Evolutionary conservation across 768 basidiomycete genomes (phyloP).

Genomic region (Terana coerulea): DNA sequence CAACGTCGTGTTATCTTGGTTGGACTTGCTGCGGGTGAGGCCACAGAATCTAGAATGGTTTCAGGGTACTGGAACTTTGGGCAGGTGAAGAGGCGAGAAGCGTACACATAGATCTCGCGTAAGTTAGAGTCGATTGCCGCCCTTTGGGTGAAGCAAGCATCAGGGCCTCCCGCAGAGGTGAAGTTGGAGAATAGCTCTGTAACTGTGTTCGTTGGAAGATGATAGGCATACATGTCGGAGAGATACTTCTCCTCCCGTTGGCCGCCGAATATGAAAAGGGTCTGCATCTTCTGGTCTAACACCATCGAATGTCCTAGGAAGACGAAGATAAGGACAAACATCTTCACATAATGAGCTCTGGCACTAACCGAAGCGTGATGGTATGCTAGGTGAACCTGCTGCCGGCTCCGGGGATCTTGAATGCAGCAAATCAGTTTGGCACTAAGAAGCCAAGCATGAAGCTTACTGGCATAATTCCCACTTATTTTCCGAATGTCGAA

Average conservation of each 20-base stretch:
- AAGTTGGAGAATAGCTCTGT: conserved; percentile 65
- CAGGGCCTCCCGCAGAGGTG: conserved; percentile 57
- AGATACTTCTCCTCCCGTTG: conserved; percentile 64
- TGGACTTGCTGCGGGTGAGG: conserved; percentile 41
- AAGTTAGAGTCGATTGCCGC: conserved; percentile 62
- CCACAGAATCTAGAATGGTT: conserved; percentile 56
- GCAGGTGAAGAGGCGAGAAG: conserved; percentile 7
- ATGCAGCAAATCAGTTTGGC: conserved; percentile 4
- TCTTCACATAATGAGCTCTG: too few species aligned
- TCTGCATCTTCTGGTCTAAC: conserved; percentile 53
- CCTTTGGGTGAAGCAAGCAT: conserved; percentile 70
- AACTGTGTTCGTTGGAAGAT: conserved; percentile 52
- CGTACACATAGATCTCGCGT: conserved; percentile 74
- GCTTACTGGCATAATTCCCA: conserved; percentile 71
- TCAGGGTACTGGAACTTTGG: neutral
- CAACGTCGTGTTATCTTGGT: conserved; percentile 37
- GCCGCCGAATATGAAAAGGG: conserved; percentile 72
- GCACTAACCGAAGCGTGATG: conserved; percentile 55
- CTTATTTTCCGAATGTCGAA: conserved; percentile 61
- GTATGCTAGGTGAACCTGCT: conserved; percentile 40
- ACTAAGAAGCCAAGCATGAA: neutral
- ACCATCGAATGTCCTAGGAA: conserved; percentile 76
- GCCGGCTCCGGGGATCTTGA: conserved; percentile 19
- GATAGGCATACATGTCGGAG: conserved; percentile 74
- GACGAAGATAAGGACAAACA: neutral